phyloP scores from a whole-genome alignment of 1,284 basidiomycete genomes.

The Ceratobasidium sp. region DNA sequence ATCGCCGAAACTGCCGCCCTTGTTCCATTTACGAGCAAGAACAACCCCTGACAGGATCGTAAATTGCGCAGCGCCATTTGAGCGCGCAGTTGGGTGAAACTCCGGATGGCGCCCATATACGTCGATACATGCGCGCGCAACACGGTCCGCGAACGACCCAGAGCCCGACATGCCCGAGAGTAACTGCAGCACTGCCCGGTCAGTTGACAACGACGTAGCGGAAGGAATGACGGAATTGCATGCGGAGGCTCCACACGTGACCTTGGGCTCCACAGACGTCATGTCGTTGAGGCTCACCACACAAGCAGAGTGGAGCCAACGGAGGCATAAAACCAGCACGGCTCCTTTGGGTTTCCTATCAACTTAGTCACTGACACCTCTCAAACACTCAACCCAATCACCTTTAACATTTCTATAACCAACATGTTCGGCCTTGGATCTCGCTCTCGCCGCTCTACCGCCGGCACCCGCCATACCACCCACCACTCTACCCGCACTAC shows the following conservation, averaged over 20 bases:
- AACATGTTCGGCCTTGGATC: slow-evolving; percentile 37
- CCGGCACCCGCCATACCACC: slow-evolving; percentile 14
- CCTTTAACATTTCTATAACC: neutral
- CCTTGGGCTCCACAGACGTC: neutral
- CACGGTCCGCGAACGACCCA: neutral
- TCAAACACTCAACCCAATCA: neutral
- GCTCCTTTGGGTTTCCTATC: neutral
- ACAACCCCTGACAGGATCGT: slow-evolving; percentile 45
- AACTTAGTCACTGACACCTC: neutral
- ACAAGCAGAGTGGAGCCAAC: neutral
- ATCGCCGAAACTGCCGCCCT: neutral
- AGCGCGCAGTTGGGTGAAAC: slow-evolving; percentile 43
- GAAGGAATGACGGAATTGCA: slow-evolving; percentile 23
- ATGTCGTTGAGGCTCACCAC: neutral
- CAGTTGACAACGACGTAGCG: no score
- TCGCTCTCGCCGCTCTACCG: slow-evolving; percentile 23
- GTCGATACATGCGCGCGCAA: slow-evolving; percentile 29
- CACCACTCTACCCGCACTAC: slow-evolving; percentile 32
- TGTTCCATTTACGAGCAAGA: slow-evolving; percentile 6
- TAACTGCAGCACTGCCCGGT: neutral
- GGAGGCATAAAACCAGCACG: neutral
- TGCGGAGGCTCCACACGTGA: slow-evolving; percentile 20
- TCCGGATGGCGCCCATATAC: slow-evolving; percentile 23
- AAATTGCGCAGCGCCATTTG: slow-evolving; percentile 44
- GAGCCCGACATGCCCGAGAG: neutral